Conservation (phyloP, 2,329 filamentous ascomycete genomes). For the Didymella sp. region DNA sequence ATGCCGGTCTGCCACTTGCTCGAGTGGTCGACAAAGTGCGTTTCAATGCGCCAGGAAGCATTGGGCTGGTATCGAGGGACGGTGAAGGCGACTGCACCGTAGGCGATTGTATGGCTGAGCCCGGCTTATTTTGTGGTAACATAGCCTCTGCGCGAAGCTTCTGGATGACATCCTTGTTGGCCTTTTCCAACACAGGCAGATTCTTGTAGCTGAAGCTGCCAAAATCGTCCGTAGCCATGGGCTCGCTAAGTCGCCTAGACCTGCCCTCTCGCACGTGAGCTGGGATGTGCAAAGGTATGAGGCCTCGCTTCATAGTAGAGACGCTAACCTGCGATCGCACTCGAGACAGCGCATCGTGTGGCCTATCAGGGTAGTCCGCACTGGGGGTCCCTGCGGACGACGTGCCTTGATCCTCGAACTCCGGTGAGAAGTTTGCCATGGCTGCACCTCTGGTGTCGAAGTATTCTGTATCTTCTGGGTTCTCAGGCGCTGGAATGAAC, state of each 20-base stretch:
- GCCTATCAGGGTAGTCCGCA: conserved; percentile 83
- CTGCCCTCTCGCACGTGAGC: conserved; percentile 93
- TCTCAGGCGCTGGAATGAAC: conserved; percentile 89
- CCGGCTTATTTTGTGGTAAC: conserved; percentile 66
- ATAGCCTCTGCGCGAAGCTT: conserved; percentile 92
- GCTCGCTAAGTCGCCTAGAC: conserved; percentile 87
- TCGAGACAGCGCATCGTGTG: conserved; percentile 91
- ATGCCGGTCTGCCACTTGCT: conserved; percentile 73
- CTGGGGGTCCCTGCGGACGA: conserved; percentile 73
- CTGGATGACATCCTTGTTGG: conserved; percentile 98
- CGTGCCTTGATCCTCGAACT: conserved; percentile 87
- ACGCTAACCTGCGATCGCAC: conserved; percentile 83
- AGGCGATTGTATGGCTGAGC: conserved; percentile 52
- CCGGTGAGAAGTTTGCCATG: conserved; percentile 88
- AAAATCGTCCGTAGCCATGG: conserved; percentile 88
- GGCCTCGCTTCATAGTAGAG: conserved; percentile 83
- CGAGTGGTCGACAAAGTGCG: conserved; percentile 84
- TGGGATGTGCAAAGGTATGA: conserved; percentile 96
- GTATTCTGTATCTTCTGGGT: conserved; percentile 97
- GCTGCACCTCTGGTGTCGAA: conserved; percentile 93
- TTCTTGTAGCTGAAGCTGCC: conserved; percentile 98
- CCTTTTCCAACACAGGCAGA: conserved; percentile 92
- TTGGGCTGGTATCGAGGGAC: conserved; percentile 83
- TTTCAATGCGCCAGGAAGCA: conserved; percentile 80
- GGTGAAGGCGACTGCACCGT: conserved; percentile 63